Conservation (phyloP, 2,329 filamentous ascomycete species). For the Scorias spongiosa region DNA sequence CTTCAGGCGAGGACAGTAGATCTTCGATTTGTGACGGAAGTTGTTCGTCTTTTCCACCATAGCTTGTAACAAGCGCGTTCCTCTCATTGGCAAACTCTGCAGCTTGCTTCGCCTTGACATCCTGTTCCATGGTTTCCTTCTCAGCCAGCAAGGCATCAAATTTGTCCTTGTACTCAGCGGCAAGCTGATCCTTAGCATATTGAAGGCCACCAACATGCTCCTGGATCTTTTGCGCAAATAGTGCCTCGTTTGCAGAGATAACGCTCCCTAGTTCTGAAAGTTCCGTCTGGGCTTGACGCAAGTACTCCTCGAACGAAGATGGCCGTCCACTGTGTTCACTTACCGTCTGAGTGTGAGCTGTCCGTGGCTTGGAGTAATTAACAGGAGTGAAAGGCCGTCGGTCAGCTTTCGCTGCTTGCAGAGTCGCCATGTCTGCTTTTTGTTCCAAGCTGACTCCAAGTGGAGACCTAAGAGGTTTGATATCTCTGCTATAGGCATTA, state of each 20-base stretch:
- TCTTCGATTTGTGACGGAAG: slow-evolving; percentile 9
- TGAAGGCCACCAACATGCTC: slow-evolving; percentile 23
- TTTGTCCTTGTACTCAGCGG: slow-evolving; percentile 19
- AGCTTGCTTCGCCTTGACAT: slow-evolving; percentile 15
- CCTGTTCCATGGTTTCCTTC: slow-evolving; percentile 16
- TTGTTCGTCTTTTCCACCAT: slow-evolving; percentile 11
- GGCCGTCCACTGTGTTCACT: neutral
- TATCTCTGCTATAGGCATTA: neutral
- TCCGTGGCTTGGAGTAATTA: neutral
- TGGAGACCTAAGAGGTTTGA: neutral
- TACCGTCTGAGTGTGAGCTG: neutral
- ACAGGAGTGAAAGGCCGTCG: neutral
- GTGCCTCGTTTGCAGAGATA: slow-evolving; percentile 20
- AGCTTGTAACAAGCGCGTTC: slow-evolving; percentile 16
- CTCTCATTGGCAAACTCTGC: slow-evolving; percentile 19
- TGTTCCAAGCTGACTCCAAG: neutral
- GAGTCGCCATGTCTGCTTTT: neutral
- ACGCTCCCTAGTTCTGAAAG: slow-evolving; percentile 20
- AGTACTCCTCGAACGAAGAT: slow-evolving; percentile 21
- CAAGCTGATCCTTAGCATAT: slow-evolving; percentile 19
- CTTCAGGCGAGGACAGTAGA: slow-evolving; percentile 9
- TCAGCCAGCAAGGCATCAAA: slow-evolving; percentile 18
- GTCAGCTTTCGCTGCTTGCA: neutral
- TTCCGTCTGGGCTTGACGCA: slow-evolving; percentile 18
- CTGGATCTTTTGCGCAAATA: slow-evolving; percentile 21